Evolutionary conservation across 2,329 filamentous ascomycete genomes (phyloP).

Genomic region (Blastomyces parvus): DNA sequence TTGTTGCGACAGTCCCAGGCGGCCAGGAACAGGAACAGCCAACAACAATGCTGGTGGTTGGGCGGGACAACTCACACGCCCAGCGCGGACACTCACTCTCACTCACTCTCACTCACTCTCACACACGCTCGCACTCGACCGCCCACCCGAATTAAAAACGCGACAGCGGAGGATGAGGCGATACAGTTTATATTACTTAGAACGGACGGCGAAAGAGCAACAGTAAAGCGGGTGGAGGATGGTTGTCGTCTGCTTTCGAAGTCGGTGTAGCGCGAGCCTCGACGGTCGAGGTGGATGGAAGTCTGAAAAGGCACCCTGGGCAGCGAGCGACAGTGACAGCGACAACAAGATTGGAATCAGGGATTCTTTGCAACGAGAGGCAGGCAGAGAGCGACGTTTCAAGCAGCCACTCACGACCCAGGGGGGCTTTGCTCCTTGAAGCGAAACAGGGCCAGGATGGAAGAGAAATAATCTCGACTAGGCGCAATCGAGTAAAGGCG

Average conservation of each 20-base stretch:
- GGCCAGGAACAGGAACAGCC: neutral
- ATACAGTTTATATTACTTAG: neutral
- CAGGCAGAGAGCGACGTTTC: neutral
- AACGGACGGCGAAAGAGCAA: neutral
- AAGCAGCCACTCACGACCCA: neutral
- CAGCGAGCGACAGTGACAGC: conserved; percentile 2
- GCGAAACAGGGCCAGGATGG: neutral
- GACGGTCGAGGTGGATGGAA: neutral
- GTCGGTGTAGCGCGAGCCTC: neutral
- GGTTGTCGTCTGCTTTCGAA: neutral
- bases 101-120: neutral
- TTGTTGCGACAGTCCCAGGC: neutral
- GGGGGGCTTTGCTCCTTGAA: neutral
- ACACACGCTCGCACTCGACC: neutral
- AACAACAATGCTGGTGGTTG: neutral
- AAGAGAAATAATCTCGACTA: neutral
- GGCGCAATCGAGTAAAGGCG: neutral
- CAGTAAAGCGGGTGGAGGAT: neutral
- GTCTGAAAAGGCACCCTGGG: neutral
- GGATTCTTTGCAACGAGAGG: neutral
- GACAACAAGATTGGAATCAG: neutral
- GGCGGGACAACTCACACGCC: neutral
- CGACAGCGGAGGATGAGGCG: neutral
- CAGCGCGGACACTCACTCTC: neutral
- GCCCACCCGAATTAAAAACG: neutral